These are phyloP conservation scores for Aureobasidium sp. DNA, from an alignment of 2,329 filamentous ascomycete species.

Conservation along the genomic window DNA sequence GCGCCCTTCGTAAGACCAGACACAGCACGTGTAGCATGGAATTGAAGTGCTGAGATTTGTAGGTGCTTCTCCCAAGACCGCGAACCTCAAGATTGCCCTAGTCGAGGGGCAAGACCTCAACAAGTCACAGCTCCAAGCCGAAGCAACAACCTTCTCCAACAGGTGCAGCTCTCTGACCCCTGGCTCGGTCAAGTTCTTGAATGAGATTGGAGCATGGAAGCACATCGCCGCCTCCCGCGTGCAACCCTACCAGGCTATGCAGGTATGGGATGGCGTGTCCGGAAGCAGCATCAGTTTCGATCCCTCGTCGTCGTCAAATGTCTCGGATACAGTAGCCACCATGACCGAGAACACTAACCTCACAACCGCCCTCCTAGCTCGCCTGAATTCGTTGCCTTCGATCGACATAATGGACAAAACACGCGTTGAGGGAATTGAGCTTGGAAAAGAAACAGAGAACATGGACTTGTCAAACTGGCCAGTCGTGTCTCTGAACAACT, in stretches of 20 bases:
- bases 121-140: slow-evolving; percentile 57
- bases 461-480: slow-evolving; percentile 83
- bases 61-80: slow-evolving; percentile 36
- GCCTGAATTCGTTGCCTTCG: slow-evolving; percentile 39
- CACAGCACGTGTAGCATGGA: neutral
- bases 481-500: slow-evolving; percentile 63
- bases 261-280: slow-evolving; percentile 93
- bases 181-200: slow-evolving; percentile 71
- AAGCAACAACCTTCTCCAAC: slow-evolving; percentile 71
- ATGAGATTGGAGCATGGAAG: slow-evolving; percentile 72
- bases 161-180: slow-evolving; percentile 93
- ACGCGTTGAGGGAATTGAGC: slow-evolving; percentile 68
- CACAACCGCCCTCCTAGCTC: slow-evolving; percentile 64
- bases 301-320: slow-evolving; percentile 13
- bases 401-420: slow-evolving; percentile 67
- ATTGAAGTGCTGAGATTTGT: neutral
- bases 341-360: slow-evolving; percentile 96
- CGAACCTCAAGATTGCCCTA: slow-evolving; percentile 72
- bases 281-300: slow-evolving; percentile 77
- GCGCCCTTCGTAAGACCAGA: slow-evolving; percentile 29
- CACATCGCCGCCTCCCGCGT: slow-evolving; percentile 64
- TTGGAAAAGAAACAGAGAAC: slow-evolving; percentile 54
- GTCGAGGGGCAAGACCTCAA: slow-evolving; percentile 81
- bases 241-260: slow-evolving; percentile 90
- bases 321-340: slow-evolving; percentile 59